Conservation (phyloP, 2,329 filamentous ascomycete species). For the Exophiala lecanii-corni region DNA sequence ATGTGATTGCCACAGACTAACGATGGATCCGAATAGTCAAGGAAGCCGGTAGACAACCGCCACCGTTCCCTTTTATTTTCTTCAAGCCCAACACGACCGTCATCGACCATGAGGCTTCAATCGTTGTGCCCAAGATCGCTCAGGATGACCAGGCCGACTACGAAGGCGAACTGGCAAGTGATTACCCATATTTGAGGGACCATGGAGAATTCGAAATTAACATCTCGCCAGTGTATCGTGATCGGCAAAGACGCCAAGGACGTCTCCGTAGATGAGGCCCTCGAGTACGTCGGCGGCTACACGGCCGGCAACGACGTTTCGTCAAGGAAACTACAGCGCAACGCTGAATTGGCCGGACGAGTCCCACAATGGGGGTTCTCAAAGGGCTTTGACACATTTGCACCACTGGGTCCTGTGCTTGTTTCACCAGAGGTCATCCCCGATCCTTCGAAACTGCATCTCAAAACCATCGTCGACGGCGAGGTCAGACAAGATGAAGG, state of each 20-base stretch:
- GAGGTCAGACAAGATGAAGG: slow-evolving; percentile 34
- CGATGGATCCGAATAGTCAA: slow-evolving; percentile 24
- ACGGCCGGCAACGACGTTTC: slow-evolving; percentile 39
- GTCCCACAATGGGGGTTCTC: slow-evolving; percentile 37
- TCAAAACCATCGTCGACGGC: slow-evolving; percentile 37
- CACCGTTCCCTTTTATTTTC: slow-evolving; percentile 36
- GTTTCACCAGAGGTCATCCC: slow-evolving; percentile 29
- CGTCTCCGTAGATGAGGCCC: slow-evolving; percentile 33
- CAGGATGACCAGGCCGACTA: slow-evolving; percentile 40
- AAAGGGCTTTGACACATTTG: slow-evolving; percentile 40
- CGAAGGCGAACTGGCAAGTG: slow-evolving; percentile 37
- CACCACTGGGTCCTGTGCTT: slow-evolving; percentile 39
- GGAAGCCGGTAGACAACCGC: slow-evolving; percentile 37
- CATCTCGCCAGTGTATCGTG: slow-evolving; percentile 25
- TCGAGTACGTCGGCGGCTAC: slow-evolving; percentile 39
- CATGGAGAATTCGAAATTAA: too few species aligned
- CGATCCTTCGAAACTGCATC: slow-evolving; percentile 30
- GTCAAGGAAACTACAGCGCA: slow-evolving; percentile 36
- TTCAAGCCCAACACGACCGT: slow-evolving; percentile 37
- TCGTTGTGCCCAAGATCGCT: slow-evolving; percentile 31
- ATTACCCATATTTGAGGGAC: background rate
- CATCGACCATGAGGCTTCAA: slow-evolving; percentile 29
- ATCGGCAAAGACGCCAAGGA: slow-evolving; percentile 35
- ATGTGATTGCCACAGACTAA: too few species aligned
- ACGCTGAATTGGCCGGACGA: slow-evolving; percentile 28